phyloP scores from a whole-genome alignment of 2,329 filamentous ascomycete genomes.

The Diaporthe eres region DNA sequence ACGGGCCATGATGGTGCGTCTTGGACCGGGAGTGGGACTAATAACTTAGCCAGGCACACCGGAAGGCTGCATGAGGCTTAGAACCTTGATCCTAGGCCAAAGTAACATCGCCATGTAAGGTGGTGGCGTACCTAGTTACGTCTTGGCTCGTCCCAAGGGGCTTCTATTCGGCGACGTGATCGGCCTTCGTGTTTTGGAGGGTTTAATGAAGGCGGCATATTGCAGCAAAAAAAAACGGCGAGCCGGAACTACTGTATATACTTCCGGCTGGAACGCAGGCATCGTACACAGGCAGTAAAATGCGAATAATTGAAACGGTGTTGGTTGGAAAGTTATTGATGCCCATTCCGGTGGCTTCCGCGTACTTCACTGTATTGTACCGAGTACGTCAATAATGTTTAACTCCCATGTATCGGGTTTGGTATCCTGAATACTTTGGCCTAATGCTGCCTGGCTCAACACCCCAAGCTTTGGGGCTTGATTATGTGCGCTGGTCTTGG shows the following conservation, averaged over 20 bases:
- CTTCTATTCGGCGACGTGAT: slow-evolving; percentile 16
- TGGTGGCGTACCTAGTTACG: slow-evolving; percentile 4
- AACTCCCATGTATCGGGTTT: neutral
- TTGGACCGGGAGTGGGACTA: slow-evolving; percentile 7
- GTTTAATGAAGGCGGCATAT: slow-evolving; percentile 13
- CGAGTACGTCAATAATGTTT: neutral
- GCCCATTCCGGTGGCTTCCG: neutral
- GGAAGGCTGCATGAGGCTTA: slow-evolving; percentile 10
- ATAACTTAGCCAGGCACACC: slow-evolving; percentile 17
- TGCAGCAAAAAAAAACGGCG: neutral
- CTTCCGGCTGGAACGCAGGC: neutral
- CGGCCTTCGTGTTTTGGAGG: neutral
- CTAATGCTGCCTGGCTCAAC: neutral
- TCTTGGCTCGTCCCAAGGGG: slow-evolving; percentile 10
- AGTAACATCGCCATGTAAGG: slow-evolving; percentile 21
- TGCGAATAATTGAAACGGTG: neutral
- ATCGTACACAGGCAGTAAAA: neutral
- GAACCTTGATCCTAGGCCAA: slow-evolving; percentile 16
- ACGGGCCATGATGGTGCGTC: neutral
- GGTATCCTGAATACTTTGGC: neutral
- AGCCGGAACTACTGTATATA: neutral
- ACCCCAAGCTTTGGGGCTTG: neutral
- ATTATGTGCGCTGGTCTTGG: neutral
- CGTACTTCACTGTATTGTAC: neutral
- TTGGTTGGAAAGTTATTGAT: neutral